Percentiles rank a stretch among this genome's conserved stretches.
phyloP scores from a whole-genome alignment of 2,329 filamentous ascomycete species.

The Botrytis deweyae region DNA sequence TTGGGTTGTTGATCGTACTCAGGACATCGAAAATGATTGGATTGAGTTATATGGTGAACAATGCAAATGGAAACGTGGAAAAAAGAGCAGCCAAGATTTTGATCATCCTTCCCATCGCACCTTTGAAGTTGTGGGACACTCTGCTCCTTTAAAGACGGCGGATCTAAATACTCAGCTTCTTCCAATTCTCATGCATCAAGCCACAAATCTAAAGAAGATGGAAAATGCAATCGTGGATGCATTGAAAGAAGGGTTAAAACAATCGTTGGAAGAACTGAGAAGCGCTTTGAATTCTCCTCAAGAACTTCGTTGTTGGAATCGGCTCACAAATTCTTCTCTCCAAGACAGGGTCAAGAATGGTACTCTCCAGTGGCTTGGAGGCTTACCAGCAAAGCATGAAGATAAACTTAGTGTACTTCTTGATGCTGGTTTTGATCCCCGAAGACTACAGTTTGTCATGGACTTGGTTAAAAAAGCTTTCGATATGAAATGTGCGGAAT shows the following conservation, averaged over 20 bases:
- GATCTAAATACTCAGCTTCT: constrained; percentile 67
- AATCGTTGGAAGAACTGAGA: constrained; percentile 53
- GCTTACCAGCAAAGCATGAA: constrained; percentile 38
- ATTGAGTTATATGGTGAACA: constrained; percentile 68
- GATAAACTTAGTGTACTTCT: constrained; percentile 57
- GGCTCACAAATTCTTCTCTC: constrained; percentile 45
- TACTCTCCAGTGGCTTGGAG: constrained; percentile 29
- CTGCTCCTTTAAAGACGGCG: constrained; percentile 50
- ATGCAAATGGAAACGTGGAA: constrained; percentile 61
- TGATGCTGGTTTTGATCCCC: constrained; percentile 59
- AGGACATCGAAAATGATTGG: constrained; percentile 53
- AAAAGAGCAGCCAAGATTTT: constrained; percentile 41
- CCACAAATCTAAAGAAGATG: constrained; percentile 48
- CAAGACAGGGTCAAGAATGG: constrained; percentile 39
- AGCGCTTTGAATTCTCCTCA: constrained; percentile 51
- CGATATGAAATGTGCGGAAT: constrained; percentile 28
- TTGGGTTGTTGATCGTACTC: constrained; percentile 62
- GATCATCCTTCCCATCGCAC: constrained; percentile 53
- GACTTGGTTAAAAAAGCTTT: constrained; percentile 42
- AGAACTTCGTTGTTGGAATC: constrained; percentile 55
- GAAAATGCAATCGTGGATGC: constrained; percentile 49
- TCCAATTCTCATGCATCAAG: constrained; percentile 62
- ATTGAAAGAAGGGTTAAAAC: constrained; percentile 50
- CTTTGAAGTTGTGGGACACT: constrained; percentile 60
- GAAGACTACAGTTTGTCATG: constrained; percentile 49